Base-by-base conservation (phyloP, 805 yeast genomes). In the Ogataea sp. region DNA sequence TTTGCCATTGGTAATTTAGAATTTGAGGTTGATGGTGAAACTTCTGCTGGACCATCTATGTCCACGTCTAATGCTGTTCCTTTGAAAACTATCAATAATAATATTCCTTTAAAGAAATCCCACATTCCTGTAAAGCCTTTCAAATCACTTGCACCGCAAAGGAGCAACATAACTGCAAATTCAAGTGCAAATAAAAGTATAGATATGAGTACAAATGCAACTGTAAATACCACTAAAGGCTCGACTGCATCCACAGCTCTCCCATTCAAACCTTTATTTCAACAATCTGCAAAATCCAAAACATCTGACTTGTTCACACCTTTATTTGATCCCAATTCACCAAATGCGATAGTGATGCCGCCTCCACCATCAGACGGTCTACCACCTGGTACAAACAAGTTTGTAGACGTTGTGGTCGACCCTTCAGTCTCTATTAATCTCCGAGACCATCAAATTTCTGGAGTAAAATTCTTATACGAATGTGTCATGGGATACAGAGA, bases 401-500 rank as follows among this genome's bases (percentile, higher is more conserved):
- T 29, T 13, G 39, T 46, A 13, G 76, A 68, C 39, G 81, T 80
- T 1, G 69, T 75, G 0, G 71, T 82, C 10, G 90, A 83, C 50
- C 85, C 86, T 0, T 40, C 61, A 0, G 48, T 84, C 1, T 62
- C 75, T 0, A 56, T 61, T 21, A 52, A 58, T 7, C 62, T 93
- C n/a, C 67, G 97, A 21, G 81, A 83, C 0, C 97, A 93, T 61
- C 98, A 93, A 56, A 59, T 73, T 13, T 89, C 83, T 46, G 98
- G 96, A 2, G 84, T 90, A 1, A 56, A 62, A 39, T 93, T 93
- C 51, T 62, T 93, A 48, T 86, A 86, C 54, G 82, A 83, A 41
- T 85, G 96, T 49, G 72, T 89, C 1, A 75, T 83, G 80, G 95
- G 95, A 0, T 61, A 72, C 38, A 62, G 72, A 20, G 70, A 68